phyloP scores from a whole-genome alignment of 2,329 filamentous ascomycete genomes.

The Alternaria triticimaculans region DNA sequence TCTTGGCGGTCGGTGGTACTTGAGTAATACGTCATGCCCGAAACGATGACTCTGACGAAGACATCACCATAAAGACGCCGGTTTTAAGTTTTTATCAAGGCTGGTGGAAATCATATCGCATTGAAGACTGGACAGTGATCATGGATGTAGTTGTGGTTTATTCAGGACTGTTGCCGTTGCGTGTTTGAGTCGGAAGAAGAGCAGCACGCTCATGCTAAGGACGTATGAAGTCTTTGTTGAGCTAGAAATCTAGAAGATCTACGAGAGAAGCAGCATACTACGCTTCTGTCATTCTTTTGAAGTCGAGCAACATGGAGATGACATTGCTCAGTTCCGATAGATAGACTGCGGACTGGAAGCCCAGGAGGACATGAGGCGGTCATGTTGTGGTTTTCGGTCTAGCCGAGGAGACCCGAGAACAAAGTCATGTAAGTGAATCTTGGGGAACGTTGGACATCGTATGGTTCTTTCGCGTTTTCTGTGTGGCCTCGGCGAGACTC shows the following conservation, averaged over 20 bases:
- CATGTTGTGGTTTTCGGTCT: neutral
- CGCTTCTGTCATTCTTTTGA: neutral
- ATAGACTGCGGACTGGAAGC: neutral
- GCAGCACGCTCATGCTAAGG: neutral
- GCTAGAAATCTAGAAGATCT: neutral
- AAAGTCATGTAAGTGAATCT: too few relatives aligned
- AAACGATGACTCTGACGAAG: neutral
- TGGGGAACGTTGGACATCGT: neutral
- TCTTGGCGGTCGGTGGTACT: neutral
- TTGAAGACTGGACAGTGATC: neutral
- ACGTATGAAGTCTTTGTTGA: neutral
- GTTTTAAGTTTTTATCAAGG: neutral
- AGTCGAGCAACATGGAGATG: neutral
- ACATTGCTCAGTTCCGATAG: neutral
- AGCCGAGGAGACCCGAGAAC: neutral
- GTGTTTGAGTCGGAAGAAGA: neutral
- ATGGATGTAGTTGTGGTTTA: neutral
- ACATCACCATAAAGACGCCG: fast-evolving
- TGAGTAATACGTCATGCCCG: neutral
- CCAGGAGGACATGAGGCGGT: neutral
- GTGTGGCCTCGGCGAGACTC: neutral
- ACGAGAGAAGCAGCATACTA: too few relatives aligned
- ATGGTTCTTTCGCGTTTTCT: too few relatives aligned
- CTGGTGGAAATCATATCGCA: fast-evolving
- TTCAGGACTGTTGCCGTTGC: too few relatives aligned